phyloP scores from a whole-genome alignment of 176 grass and related monocot genomes.

The Aegilops speltoides region DNA sequence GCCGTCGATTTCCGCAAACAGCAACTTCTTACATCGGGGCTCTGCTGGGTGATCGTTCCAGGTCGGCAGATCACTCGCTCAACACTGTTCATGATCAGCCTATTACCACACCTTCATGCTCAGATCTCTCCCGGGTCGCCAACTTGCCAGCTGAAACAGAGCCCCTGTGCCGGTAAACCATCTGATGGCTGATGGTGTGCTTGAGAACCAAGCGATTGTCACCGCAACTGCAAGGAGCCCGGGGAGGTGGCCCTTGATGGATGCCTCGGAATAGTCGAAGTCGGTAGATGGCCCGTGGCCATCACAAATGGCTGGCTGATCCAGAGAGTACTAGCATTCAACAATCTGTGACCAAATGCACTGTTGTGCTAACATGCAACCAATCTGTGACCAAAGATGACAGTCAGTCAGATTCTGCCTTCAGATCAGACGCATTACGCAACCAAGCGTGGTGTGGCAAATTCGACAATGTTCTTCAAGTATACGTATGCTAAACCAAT shows the following conservation, averaged over 20 bases:
- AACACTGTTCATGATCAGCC: neutral
- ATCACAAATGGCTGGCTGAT: slow-evolving; percentile 10
- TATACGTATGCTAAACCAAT: neutral
- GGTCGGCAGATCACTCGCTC: neutral
- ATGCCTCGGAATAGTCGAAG: slow-evolving; percentile 32
- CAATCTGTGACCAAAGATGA: neutral
- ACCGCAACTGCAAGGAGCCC: neutral
- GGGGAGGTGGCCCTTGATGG: slow-evolving; percentile 3
- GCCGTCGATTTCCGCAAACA: neutral
- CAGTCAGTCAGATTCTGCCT: neutral
- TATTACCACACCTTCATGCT: neutral
- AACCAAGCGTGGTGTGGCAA: neutral
- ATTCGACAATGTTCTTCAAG: neutral
- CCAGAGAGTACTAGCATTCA: neutral
- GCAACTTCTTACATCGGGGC: neutral
- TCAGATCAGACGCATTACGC: neutral
- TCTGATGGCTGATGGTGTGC: neutral
- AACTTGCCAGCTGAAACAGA: slow-evolving; percentile 13
- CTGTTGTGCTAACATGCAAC: neutral
- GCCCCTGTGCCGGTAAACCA: neutral
- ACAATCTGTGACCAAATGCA: neutral
- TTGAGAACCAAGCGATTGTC: slow-evolving; percentile 3
- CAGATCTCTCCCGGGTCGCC: slow-evolving; percentile 20
- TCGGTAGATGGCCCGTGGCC: neutral
- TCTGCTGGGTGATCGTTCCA: neutral